Base-by-base conservation (phyloP, 805 yeast genomes). In the Yarrowia sp. region DNA sequence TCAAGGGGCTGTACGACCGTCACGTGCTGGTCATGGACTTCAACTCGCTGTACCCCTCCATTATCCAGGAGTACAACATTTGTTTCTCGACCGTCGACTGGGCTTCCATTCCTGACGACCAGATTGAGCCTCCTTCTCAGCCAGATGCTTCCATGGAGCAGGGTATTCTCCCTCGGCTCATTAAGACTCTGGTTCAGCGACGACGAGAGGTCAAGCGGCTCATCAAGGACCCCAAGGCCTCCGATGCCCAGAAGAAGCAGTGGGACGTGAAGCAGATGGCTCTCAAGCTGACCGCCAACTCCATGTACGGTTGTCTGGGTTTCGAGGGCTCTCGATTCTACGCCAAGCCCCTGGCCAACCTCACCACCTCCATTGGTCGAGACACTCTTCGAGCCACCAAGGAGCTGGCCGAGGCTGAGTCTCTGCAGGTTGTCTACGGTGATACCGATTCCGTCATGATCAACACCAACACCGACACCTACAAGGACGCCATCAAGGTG, bases 241-340 rank as follows among this genome's bases (percentile, higher is more conserved):
- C 88, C 0, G 82, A 87, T 0, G 79, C 82, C 15, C 73, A 74
- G 67, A 92, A 91, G 76, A 89, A 91, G 0, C 97, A 94, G 75
- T 92, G 89, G 82, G 98, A 95, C 77, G 92, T 93, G 75, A 91
- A 93, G 75, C 99, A 95, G 79, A 96, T 90, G 77, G 98, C 99
- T 0, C 85, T 95, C 77, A 95, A 95, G 77, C 83, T 95, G 76
- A 96, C 99, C 2, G 99, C 99, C 38, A 95, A 95, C 79, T 95
- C 99, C n/a, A 94, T 95, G 98, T 95, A 95, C 80, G 99, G 99
- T 76, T 95, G 98, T 85, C 84, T 95, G 74, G 99, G 99, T 73
- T 93, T 88, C 77, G 90, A 89, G 8, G 85, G 89, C 74, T 92
- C 98, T 26, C 85, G 99, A 75, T 95, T 95, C 78, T 94, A 93